Evolutionary conservation across 1,139 yeast species (phyloP).

Genomic region (Spathaspora jeffriesii): DNA sequence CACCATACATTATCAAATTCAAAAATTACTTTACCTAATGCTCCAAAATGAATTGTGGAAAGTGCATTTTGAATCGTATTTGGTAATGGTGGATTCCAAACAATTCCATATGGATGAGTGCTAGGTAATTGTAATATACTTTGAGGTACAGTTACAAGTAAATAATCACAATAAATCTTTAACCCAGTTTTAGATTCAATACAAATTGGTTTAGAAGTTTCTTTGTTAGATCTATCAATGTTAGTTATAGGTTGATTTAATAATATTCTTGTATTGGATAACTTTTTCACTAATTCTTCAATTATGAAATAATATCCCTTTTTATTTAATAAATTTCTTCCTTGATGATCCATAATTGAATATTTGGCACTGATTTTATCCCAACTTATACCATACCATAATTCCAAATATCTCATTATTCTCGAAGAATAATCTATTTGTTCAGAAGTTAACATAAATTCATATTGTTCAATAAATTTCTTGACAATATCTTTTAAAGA

Average conservation of each 20-base stretch:
- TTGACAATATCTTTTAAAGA: slow-evolving; percentile 49
- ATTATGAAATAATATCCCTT: slow-evolving; percentile 59
- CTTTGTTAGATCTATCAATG: slow-evolving; percentile 30
- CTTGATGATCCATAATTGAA: slow-evolving; percentile 66
- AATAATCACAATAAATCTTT: slow-evolving; percentile 43
- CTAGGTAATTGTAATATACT: slow-evolving; percentile 52
- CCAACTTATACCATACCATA: slow-evolving; percentile 81
- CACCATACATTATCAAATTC: slow-evolving; percentile 73
- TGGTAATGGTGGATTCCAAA: slow-evolving; percentile 66
- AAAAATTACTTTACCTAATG: slow-evolving; percentile 75
- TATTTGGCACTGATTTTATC: slow-evolving; percentile 66
- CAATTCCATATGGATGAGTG: slow-evolving; percentile 40
- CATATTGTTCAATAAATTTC: slow-evolving; percentile 47
- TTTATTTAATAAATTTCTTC: slow-evolving; percentile 69
- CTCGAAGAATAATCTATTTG: slow-evolving; percentile 56
- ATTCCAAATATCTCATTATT: slow-evolving; percentile 57
- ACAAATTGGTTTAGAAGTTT: slow-evolving; percentile 13
- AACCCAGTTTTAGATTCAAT: slow-evolving; percentile 22
- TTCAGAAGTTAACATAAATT: slow-evolving; percentile 46
- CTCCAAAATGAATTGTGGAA: slow-evolving; percentile 59
- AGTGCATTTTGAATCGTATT: slow-evolving; percentile 42
- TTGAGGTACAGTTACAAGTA: slow-evolving; percentile 76
- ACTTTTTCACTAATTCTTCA: slow-evolving; percentile 36
- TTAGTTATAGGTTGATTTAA: slow-evolving; percentile 46
- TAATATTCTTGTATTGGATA: slow-evolving; percentile 43